Evolutionary conservation across 345 rosid species (phyloP).

Genomic region (Moricandia arvensis): DNA sequence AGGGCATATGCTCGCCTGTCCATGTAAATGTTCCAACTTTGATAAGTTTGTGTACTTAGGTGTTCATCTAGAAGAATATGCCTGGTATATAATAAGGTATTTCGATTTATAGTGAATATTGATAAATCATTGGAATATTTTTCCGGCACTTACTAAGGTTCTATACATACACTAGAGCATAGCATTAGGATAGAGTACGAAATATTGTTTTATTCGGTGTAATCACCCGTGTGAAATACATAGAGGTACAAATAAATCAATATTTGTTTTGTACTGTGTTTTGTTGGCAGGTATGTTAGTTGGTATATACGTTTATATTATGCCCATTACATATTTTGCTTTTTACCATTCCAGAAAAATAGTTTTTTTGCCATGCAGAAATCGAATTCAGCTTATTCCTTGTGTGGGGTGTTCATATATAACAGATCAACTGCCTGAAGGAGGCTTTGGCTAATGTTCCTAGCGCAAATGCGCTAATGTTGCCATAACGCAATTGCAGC

Average conservation of each 20-base stretch:
- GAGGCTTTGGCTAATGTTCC: constrained; percentile 84
- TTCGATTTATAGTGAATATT: too few species aligned
- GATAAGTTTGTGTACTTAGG: constrained; percentile 46
- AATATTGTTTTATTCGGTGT: too few species aligned
- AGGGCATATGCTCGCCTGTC: too few species aligned
- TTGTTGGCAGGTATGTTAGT: background rate
- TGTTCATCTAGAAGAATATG: constrained; percentile 83
- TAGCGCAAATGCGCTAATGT: too few species aligned
- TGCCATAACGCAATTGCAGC: too few species aligned
- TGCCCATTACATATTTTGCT: constrained; percentile 28
- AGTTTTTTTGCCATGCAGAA: constrained; percentile 92
- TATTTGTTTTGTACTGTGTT: background rate
- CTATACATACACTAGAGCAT: too few species aligned
- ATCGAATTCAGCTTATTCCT: constrained; percentile 95
- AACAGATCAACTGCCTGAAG: constrained; percentile 89
- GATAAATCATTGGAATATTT: too few species aligned
- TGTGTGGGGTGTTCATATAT: constrained; percentile 89
- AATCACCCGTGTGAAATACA: constrained; percentile 71
- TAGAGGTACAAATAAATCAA: constrained; percentile 60
- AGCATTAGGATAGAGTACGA: too few species aligned
- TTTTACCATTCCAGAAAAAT: constrained; percentile 49
- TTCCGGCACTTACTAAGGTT: too few species aligned
- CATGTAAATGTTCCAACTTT: background rate
- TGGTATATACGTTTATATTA: background rate
- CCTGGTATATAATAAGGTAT: too few species aligned